Percentiles rank a stretch among this genome's conserved stretches.
Evolutionary conservation across 176 grass and related monocot species (phyloP).

Genomic region (Thalia dealbata): DNA sequence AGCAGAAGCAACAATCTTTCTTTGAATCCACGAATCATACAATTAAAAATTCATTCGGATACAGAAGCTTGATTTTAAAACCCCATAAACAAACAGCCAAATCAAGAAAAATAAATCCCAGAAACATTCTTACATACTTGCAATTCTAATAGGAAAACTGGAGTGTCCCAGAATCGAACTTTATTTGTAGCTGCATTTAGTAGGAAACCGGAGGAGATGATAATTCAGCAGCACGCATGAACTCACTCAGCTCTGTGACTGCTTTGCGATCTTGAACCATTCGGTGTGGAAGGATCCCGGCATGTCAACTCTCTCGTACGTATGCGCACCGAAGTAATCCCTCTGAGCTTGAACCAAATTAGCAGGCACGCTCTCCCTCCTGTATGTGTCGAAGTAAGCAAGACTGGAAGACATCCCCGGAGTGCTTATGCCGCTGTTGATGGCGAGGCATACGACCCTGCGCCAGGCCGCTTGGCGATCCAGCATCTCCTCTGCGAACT

Average conservation of each 20-base stretch:
- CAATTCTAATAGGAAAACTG: too few species aligned
- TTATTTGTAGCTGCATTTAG: too few species aligned
- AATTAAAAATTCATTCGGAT: too few species aligned
- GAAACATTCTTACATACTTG: too few species aligned
- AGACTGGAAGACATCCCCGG: conserved; percentile 14
- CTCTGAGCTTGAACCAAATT: conserved; percentile 18
- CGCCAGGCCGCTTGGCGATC: conserved; percentile 15
- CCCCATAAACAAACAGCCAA: too few species aligned
- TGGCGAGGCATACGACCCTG: conserved; percentile 5
- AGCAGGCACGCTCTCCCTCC: conserved; percentile 10
- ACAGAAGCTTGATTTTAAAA: too few species aligned
- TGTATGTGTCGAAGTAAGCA: conserved; percentile 17
- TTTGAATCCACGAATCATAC: too few species aligned
- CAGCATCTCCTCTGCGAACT: conserved; percentile 15
- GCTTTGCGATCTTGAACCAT: conserved; percentile 21
- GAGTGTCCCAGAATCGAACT: too few species aligned
- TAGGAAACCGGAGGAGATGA: neutral
- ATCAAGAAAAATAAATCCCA: too few species aligned
- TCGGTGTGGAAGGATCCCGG: conserved; percentile 10
- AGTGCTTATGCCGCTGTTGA: conserved; percentile 9
- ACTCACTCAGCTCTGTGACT: conserved; percentile 6
- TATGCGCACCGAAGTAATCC: conserved; percentile 12
- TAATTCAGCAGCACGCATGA: neutral
- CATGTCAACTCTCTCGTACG: conserved; percentile 8
- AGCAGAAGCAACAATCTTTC: too few species aligned